phyloP scores from a whole-genome alignment of 352 stramenopile genomes.

The Phytophthora aleatoria region DNA sequence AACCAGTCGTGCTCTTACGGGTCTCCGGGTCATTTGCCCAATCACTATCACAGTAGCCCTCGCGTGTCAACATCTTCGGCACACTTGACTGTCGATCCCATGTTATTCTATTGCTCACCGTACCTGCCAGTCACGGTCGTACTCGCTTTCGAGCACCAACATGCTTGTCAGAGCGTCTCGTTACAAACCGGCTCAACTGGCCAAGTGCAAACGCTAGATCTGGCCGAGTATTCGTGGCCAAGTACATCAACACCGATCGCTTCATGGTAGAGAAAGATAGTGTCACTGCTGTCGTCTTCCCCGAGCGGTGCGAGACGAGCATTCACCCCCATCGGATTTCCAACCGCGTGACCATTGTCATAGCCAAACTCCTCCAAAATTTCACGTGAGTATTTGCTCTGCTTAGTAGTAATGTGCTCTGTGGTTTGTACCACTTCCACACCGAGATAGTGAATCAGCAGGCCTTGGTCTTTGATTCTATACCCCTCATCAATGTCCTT shows the following conservation, averaged over 20 bases:
- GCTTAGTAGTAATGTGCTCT: neutral
- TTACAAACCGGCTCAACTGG: neutral
- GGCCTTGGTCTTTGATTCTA: conserved; percentile 6
- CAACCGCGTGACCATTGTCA: conserved; percentile 8
- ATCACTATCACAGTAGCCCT: neutral
- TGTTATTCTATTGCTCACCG: neutral
- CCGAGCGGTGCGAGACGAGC: neutral
- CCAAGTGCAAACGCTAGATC: neutral
- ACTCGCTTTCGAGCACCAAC: neutral
- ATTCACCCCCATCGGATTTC: conserved; percentile 6
- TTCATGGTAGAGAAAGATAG: neutral
- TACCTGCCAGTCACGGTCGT: neutral
- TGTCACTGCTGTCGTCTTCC: neutral
- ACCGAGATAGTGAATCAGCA: conserved; percentile 1
- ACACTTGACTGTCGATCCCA: neutral
- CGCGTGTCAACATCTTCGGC: neutral
- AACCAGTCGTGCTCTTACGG: too few relatives aligned
- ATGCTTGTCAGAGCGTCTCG: neutral
- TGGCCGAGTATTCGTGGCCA: neutral
- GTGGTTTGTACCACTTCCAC: conserved; percentile 5
- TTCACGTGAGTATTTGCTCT: conserved; percentile 7
- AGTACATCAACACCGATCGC: neutral
- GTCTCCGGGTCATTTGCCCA: neutral
- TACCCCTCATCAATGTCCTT: conserved; percentile 8
- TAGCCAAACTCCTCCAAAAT: conserved; percentile 10